Evolutionary conservation across 2,329 filamentous ascomycete genomes (phyloP).

Genomic region (Trichoderma breve): DNA sequence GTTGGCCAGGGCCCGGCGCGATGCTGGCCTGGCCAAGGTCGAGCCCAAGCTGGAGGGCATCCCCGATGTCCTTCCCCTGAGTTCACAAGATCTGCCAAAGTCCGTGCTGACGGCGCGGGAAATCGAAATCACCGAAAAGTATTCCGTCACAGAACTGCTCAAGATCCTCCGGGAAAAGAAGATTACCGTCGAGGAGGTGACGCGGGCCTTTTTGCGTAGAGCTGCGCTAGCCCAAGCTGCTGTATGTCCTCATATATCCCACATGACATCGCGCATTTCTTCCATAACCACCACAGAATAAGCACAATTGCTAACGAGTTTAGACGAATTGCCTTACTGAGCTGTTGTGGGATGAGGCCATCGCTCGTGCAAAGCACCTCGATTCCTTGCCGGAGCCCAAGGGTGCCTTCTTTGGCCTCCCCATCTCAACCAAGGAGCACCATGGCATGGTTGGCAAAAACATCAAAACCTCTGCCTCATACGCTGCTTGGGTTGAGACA

Average conservation of each 20-base stretch:
- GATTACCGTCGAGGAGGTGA: slow-evolving; percentile 29
- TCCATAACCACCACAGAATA: not conserved
- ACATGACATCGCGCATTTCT: not conserved
- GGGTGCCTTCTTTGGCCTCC: slow-evolving; percentile 35
- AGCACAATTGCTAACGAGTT: not conserved
- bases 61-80: slow-evolving; percentile 9
- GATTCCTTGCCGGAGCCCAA: slow-evolving; percentile 35
- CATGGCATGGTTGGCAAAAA: slow-evolving; percentile 35
- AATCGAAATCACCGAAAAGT: slow-evolving; percentile 13
- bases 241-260: slow-evolving; percentile 19
- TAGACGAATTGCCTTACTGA: slow-evolving; percentile 37
- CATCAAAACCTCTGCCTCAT: slow-evolving; percentile 22
- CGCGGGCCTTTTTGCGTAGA: slow-evolving; percentile 28
- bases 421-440: slow-evolving; percentile 38
- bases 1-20: not conserved
- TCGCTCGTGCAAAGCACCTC: slow-evolving; percentile 33
- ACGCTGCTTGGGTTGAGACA: slow-evolving; percentile 34
- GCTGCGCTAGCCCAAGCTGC: slow-evolving; percentile 30
- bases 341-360: slow-evolving; percentile 37
- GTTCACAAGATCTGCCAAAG: slow-evolving; percentile 12
- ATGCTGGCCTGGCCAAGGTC: slow-evolving; percentile 4
- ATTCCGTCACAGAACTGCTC: slow-evolving; percentile 7
- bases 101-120: slow-evolving; percentile 4
- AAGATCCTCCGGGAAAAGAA: slow-evolving; percentile 3
- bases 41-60: slow-evolving; percentile 14